Conservation (phyloP, 352 stramenopile species). For the Phytophthora meadii region DNA sequence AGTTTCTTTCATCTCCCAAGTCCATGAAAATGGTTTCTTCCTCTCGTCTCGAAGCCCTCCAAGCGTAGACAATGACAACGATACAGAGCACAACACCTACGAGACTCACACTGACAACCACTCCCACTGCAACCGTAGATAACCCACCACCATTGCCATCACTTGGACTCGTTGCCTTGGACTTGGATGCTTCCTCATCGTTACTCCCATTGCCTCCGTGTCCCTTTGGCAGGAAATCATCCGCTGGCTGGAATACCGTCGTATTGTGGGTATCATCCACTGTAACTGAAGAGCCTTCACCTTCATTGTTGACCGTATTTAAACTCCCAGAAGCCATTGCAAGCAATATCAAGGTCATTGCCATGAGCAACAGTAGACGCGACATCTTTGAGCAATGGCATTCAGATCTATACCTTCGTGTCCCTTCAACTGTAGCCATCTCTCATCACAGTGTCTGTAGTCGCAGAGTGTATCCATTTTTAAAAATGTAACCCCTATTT, state of each 20-base stretch:
- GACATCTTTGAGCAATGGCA: constrained; percentile 7
- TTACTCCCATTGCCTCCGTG: background rate
- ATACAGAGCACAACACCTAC: constrained; percentile 28
- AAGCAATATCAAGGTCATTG: constrained; percentile 3
- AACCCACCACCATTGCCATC: constrained; percentile 17
- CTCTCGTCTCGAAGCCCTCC: constrained; percentile 35
- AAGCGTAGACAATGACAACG: constrained; percentile 33
- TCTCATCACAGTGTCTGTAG: background rate
- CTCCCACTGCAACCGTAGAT: constrained; percentile 24
- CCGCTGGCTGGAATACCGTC: constrained; percentile 22
- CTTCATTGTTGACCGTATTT: background rate
- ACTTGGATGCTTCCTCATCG: background rate
- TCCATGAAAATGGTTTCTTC: constrained; percentile 54
- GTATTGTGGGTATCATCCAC: constrained; percentile 19
- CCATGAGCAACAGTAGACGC: constrained; percentile 14
- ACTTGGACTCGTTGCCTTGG: constrained; percentile 15
- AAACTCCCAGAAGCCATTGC: constrained; percentile 12
- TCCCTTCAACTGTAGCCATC: constrained; percentile 5
- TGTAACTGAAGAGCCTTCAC: background rate
- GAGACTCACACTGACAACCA: constrained; percentile 37
- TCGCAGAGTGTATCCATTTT: background rate
- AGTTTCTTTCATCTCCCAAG: constrained; percentile 46
- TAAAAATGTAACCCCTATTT: too few relatives aligned
- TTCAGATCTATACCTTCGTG: constrained; percentile 2
- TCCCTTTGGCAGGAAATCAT: constrained; percentile 16